Evolutionary conservation across 2,329 filamentous ascomycete genomes (phyloP), one percentile per base, ranked within the genome.

Genomic region (Exserohilum rostratum): DNA sequence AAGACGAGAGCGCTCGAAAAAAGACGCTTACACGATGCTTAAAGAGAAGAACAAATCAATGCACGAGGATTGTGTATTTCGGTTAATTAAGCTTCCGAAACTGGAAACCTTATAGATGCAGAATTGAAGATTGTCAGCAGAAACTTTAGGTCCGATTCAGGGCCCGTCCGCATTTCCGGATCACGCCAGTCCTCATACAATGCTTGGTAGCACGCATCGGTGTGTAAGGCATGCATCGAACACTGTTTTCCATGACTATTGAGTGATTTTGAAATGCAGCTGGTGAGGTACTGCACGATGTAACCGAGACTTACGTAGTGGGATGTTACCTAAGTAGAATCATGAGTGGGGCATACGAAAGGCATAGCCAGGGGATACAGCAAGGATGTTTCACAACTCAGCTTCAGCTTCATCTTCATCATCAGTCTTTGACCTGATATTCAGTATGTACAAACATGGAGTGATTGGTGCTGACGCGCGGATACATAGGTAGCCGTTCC

Each of bases 61-160:
- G 42, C 30, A n/a, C n/a, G n/a, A n/a, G n/a, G n/a, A n/a, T n/a
- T n/a, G n/a, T n/a, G n/a, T n/a, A n/a, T n/a, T n/a, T n/a, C n/a
- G n/a, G n/a, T n/a, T n/a, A n/a, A n/a, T n/a, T n/a, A n/a, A n/a
- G n/a, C n/a, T n/a, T n/a, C n/a, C n/a, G n/a, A n/a, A n/a, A n/a
- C n/a, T n/a, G n/a, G n/a, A n/a, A 44, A 46, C 17, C 6, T 18
- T 18, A 33, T 25, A 40, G 45, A 37, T 39, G 37, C 10, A 34
- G 46, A 38, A 51, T 58, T 46, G 53, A 63, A 42, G 48, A 50
- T 49, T 59, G 53, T 55, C 50, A 53, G 53, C 59, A 58, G 58
- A 48, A 34, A 42, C 51, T 45, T 25, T 47, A 53, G 48, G 51
- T 34, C 46, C 50, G 40, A 47, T 46, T 20, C 30, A 31, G 18